These are phyloP conservation scores for Miscanthus lutarioriparius DNA, from an alignment of 176 grass and related monocot genomes.

Conservation along the genomic window DNA sequence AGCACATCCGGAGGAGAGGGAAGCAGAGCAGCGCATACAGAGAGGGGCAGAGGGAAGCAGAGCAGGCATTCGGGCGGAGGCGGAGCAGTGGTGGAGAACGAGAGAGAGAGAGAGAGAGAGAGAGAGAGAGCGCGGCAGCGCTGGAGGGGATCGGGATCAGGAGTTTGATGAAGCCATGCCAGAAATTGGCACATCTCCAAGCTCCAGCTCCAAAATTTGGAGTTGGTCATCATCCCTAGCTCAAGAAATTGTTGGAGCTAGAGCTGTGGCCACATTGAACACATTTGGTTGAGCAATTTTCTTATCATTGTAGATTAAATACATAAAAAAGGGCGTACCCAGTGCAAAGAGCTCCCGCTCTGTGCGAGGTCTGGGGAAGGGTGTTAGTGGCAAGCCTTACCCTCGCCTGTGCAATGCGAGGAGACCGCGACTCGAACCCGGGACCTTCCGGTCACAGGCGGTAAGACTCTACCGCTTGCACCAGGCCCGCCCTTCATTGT, in stretches of 20 bases:
- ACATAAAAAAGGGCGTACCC: no score
- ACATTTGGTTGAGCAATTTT: background rate
- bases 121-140: background rate
- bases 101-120: no score
- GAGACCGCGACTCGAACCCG: no score
- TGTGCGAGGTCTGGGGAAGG: no score
- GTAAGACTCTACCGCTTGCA: no score
- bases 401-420: no score
- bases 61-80: background rate
- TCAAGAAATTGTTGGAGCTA: background rate
- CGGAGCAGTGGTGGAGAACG: background rate
- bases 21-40: background rate
- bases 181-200: background rate
- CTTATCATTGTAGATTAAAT: background rate
- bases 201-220: background rate
- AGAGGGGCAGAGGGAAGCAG: background rate
- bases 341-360: no score
- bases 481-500: no score
- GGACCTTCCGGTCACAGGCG: no score
- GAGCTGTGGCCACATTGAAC: background rate
- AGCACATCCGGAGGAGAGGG: background rate
- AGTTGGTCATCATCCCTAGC: background rate
- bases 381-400: no score
- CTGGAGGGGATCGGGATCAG: background rate
- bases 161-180: background rate